These are phyloP conservation scores for Murraya koenigii DNA, from an alignment of 345 rosid species.

Conservation along the genomic window DNA sequence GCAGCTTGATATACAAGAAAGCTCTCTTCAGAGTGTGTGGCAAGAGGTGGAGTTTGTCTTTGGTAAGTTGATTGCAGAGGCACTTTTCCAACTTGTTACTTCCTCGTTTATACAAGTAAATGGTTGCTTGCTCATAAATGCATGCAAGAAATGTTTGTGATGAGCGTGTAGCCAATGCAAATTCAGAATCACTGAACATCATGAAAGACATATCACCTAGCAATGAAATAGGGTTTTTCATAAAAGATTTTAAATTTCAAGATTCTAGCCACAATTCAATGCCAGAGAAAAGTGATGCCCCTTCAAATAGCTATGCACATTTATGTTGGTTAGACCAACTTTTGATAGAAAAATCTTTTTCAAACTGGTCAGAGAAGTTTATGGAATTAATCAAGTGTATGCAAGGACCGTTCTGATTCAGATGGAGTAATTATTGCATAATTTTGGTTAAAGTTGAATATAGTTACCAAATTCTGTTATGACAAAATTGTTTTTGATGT, in stretches of 20 bases:
- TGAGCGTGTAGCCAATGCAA: not conserved
- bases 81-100: not conserved
- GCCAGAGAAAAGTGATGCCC: not conserved
- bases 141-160: not conserved
- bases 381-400: not conserved
- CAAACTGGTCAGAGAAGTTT: not conserved
- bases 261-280: not conserved
- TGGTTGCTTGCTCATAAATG: not conserved
- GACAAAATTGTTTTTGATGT: not conserved
- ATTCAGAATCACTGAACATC: not conserved
- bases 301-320: not conserved
- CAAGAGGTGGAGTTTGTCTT: conserved; percentile 82
- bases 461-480: not conserved
- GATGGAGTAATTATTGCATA: not conserved
- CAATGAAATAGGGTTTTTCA: not conserved
- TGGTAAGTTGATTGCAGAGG: conserved; percentile 52
- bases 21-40: conserved; percentile 83
- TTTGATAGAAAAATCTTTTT: not conserved
- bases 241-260: not conserved
- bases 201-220: not conserved
- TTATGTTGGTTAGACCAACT: not conserved
- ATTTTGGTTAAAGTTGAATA: not conserved
- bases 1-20: conserved; percentile 94
- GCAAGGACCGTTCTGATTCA: not conserved
- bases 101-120: conserved; percentile 1